Percentiles rank a stretch among this genome's conserved stretches.
phyloP scores from a whole-genome alignment of 2,329 filamentous ascomycete species.

The Aspergillus pseudotamarii region DNA sequence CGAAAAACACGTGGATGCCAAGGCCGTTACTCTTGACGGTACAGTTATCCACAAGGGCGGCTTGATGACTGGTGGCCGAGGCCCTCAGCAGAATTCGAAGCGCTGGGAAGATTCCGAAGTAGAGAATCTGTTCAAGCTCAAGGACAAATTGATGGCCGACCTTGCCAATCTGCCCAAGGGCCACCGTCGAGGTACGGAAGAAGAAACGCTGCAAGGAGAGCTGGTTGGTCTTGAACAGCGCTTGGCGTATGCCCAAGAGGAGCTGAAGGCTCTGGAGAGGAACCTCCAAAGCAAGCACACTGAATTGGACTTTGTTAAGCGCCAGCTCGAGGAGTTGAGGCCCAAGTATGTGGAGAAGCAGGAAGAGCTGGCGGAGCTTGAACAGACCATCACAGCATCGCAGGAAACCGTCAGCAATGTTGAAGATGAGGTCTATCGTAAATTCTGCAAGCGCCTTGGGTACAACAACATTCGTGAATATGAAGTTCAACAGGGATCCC shows the following conservation, averaged over 20 bases:
- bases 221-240: conserved; percentile 78
- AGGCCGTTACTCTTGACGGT: conserved; percentile 93
- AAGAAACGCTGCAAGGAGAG: conserved; percentile 80
- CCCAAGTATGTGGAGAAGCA: conserved; percentile 77
- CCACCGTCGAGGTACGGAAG: conserved; percentile 73
- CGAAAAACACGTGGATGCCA: conserved; percentile 79
- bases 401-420: conserved; percentile 72
- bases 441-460: conserved; percentile 83
- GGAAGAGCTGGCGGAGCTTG: conserved; percentile 66
- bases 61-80: conserved; percentile 92
- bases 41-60: conserved; percentile 96
- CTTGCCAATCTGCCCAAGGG: conserved; percentile 78
- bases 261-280: conserved; percentile 75
- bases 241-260: conserved; percentile 70
- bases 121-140: conserved; percentile 77
- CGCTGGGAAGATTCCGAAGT: conserved; percentile 90
- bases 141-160: conserved; percentile 74
- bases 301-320: conserved; percentile 73
- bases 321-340: conserved; percentile 72
- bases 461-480: conserved; percentile 91
- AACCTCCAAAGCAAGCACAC: conserved; percentile 84
- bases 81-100: conserved; percentile 74
- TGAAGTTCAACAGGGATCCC: conserved; percentile 86
- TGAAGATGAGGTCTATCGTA: conserved; percentile 83
- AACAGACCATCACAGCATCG: conserved; percentile 58